Evolutionary conservation across 2,329 filamentous ascomycete species (phyloP).

Genomic region (Neofusicoccum cordaticola): DNA sequence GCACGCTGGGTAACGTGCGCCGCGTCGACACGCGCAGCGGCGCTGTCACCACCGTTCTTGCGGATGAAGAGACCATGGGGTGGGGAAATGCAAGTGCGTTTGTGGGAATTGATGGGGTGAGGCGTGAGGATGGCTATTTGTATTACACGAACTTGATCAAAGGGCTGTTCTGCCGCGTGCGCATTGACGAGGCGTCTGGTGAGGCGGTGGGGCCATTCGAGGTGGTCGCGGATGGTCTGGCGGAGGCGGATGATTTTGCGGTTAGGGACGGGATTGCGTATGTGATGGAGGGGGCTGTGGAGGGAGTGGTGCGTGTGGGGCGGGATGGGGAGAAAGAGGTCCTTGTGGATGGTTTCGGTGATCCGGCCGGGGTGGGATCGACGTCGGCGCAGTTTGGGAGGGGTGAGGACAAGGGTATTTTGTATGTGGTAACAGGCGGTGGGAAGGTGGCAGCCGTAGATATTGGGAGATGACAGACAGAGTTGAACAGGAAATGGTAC

Average conservation of each 20-base stretch:
- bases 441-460: neutral
- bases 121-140: constrained; percentile 7
- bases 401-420: neutral
- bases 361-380: neutral
- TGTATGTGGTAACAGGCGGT: neutral
- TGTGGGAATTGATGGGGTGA: constrained; percentile 28
- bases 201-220: neutral
- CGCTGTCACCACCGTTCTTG: constrained; percentile 17
- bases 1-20: constrained; percentile 21
- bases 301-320: neutral
- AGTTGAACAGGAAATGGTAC: too few species aligned
- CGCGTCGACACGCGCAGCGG: constrained; percentile 18
- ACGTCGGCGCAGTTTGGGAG: neutral
- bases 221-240: neutral
- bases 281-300: neutral
- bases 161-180: constrained; percentile 18
- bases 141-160: constrained; percentile 25
- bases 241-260: neutral
- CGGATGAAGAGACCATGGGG: constrained; percentile 18
- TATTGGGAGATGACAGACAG: too few species aligned
- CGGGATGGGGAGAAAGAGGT: neutral
- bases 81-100: constrained; percentile 14
- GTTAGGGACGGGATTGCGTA: neutral
- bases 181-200: constrained; percentile 16
- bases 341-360: neutral